Percentiles rank a stretch among this genome's conserved stretches.
phyloP scores from a whole-genome alignment of 257 asterid genomes.

The Craterostigma plantagineum region DNA sequence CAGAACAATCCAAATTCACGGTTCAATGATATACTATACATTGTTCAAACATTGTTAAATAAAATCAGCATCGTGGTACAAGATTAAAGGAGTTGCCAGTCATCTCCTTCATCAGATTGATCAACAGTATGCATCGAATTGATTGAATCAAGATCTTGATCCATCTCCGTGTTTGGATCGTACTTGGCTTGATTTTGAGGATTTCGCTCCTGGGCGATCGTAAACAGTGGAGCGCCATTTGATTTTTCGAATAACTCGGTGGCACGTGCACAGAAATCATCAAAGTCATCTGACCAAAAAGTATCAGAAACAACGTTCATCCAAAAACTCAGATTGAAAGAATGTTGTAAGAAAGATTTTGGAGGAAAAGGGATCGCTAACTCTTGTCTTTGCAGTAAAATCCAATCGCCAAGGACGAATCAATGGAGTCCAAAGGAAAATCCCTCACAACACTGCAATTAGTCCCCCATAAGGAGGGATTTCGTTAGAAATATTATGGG shows the following conservation, averaged over 20 bases:
- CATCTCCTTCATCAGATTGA: slow-evolving; percentile 26
- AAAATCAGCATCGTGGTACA: too few relatives aligned
- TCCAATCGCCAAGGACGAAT: slow-evolving; percentile 87
- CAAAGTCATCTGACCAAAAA: slow-evolving; percentile 57
- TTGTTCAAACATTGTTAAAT: too few relatives aligned
- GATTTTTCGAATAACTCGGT: slow-evolving; percentile 44
- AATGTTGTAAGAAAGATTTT: background rate
- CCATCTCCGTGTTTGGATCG: slow-evolving; percentile 9
- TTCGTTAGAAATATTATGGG: background rate
- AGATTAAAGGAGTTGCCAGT: slow-evolving; percentile 83
- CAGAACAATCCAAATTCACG: too few relatives aligned
- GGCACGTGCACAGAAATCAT: slow-evolving; percentile 63
- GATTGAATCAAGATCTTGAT: slow-evolving; percentile 14
- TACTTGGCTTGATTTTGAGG: slow-evolving; percentile 13
- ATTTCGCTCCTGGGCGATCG: slow-evolving; percentile 38
- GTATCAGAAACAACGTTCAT: background rate
- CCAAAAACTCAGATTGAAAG: background rate
- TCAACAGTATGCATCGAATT: slow-evolving; percentile 5
- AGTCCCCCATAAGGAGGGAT: too few relatives aligned
- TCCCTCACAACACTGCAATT: slow-evolving; percentile 48
- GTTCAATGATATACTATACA: too few relatives aligned
- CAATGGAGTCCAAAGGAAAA: slow-evolving; percentile 70
- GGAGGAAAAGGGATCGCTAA: slow-evolving; percentile 13
- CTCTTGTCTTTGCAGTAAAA: slow-evolving; percentile 72
- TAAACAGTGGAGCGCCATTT: slow-evolving; percentile 82